These are phyloP conservation scores for Cladosporium sp. DNA, from an alignment of 2,329 filamentous ascomycete genomes.

Conservation along the genomic window DNA sequence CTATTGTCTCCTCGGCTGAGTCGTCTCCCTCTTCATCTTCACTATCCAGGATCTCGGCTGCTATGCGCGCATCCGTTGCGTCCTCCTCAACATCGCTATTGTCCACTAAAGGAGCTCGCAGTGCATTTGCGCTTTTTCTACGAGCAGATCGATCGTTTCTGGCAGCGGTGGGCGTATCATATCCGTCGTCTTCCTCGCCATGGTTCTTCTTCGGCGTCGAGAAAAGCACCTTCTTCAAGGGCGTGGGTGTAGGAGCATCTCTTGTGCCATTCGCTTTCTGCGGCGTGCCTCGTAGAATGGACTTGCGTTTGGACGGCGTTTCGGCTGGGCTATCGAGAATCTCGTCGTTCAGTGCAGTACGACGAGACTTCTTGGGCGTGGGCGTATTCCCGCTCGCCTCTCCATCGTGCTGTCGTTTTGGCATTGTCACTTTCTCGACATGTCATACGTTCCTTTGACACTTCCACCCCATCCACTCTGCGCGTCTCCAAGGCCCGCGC, in stretches of 20 bases:
- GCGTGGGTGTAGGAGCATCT: constrained; percentile 45
- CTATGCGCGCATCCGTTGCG: constrained; percentile 26
- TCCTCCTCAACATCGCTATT: constrained; percentile 53
- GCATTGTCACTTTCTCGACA: neutral
- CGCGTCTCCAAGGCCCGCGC: neutral
- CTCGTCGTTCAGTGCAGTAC: neutral
- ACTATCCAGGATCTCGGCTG: constrained; percentile 34
- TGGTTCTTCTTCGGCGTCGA: constrained; percentile 45
- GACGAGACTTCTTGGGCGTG: constrained; percentile 7
- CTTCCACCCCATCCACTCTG: neutral
- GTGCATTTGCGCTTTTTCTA: constrained; percentile 75
- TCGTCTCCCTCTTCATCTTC: constrained; percentile 38
- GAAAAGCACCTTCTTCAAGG: constrained; percentile 50
- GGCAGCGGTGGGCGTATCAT: constrained; percentile 55
- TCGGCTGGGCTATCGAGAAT: constrained; percentile 21
- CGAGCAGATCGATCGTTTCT: constrained; percentile 82
- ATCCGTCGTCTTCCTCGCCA: constrained; percentile 33
- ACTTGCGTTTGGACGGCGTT: constrained; percentile 38
- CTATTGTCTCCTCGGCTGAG: constrained; percentile 36
- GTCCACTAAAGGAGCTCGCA: constrained; percentile 69
- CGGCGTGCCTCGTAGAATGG: constrained; percentile 37
- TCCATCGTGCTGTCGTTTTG: constrained; percentile 15
- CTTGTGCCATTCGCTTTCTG: constrained; percentile 30
- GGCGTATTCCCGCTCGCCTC: constrained; percentile 9
- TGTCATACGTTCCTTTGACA: neutral